These are phyloP conservation scores for Collybia sordida DNA, from an alignment of 768 basidiomycete species.

Conservation along the genomic window DNA sequence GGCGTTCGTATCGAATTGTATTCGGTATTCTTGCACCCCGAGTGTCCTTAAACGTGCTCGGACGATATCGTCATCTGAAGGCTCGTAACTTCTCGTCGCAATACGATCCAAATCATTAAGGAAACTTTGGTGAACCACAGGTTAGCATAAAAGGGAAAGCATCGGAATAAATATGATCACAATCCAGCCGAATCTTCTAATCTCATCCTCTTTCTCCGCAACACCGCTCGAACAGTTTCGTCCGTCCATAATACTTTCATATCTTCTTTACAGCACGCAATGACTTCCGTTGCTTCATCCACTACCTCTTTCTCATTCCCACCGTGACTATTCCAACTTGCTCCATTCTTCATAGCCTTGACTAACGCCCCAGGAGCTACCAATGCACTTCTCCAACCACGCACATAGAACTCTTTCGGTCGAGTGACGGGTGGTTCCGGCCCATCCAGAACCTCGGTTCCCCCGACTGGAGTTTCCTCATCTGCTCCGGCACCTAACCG, in stretches of 20 bases:
- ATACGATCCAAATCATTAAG: constrained; percentile 66
- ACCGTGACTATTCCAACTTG: background rate
- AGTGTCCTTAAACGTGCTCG: constrained; percentile 68
- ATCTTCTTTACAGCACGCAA: constrained; percentile 54
- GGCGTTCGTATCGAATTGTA: constrained; percentile 40
- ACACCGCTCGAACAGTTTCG: constrained; percentile 40
- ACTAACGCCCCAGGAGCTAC: constrained; percentile 3
- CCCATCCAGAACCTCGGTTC: constrained; percentile 14
- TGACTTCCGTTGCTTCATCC: constrained; percentile 47
- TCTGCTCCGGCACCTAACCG: constrained; percentile 38
- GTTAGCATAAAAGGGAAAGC: background rate
- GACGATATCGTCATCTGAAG: constrained; percentile 61
- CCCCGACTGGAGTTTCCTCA: constrained; percentile 38
- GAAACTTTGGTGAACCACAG: constrained; percentile 57
- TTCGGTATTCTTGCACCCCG: constrained; percentile 68
- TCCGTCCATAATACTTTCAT: constrained; percentile 58
- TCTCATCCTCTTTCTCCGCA: constrained; percentile 46
- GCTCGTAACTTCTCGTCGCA: constrained; percentile 53
- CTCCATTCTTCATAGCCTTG: constrained; percentile 5
- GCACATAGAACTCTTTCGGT: constrained; percentile 18
- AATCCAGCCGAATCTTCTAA: constrained; percentile 63
- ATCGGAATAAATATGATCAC: constrained; percentile 23
- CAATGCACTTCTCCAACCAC: constrained; percentile 19
- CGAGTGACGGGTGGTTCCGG: background rate
- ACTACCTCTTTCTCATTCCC: background rate